Percentiles rank a stretch among this genome's conserved stretches.
Evolutionary conservation across 1,139 yeast species (phyloP).

Genomic region (Spathaspora sp.): DNA sequence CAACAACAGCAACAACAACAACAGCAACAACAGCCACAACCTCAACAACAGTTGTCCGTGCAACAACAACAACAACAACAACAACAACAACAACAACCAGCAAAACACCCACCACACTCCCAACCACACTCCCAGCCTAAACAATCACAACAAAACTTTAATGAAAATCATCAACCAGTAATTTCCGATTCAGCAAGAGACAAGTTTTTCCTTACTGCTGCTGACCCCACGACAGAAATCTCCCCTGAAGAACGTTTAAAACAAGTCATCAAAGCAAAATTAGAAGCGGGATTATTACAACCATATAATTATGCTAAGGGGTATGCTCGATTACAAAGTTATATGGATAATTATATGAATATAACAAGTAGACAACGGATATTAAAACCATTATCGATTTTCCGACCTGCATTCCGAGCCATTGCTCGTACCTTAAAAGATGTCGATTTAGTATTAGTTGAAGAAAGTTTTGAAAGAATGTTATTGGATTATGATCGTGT

Average conservation of each 20-base stretch:
- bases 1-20: slow-evolving; percentile 11
- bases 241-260: slow-evolving; percentile 93
- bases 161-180: slow-evolving; percentile 37
- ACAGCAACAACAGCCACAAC: slow-evolving; percentile 1
- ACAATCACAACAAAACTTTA: slow-evolving; percentile 6
- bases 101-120: slow-evolving; percentile 4
- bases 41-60: slow-evolving; percentile 12
- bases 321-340: slow-evolving; percentile 82
- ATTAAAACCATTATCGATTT: slow-evolving; percentile 78
- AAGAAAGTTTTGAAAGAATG: slow-evolving; percentile 94
- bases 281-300: slow-evolving; percentile 88
- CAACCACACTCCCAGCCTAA: slow-evolving; percentile 7
- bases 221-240: slow-evolving; percentile 93
- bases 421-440: slow-evolving; percentile 89
- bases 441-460: slow-evolving; percentile 88
- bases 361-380: slow-evolving; percentile 83
- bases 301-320: slow-evolving; percentile 96
- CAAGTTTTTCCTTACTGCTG: slow-evolving; percentile 92
- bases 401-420: slow-evolving; percentile 92
- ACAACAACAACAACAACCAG: slow-evolving; percentile 6
- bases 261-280: slow-evolving; percentile 92
- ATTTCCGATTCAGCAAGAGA: slow-evolving; percentile 83
- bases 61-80: slow-evolving; percentile 11
- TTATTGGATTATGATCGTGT: slow-evolving; percentile 91
- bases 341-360: slow-evolving; percentile 94